Base-by-base conservation (phyloP, 2,329 filamentous ascomycete genomes). In the Knufia fluminis region DNA sequence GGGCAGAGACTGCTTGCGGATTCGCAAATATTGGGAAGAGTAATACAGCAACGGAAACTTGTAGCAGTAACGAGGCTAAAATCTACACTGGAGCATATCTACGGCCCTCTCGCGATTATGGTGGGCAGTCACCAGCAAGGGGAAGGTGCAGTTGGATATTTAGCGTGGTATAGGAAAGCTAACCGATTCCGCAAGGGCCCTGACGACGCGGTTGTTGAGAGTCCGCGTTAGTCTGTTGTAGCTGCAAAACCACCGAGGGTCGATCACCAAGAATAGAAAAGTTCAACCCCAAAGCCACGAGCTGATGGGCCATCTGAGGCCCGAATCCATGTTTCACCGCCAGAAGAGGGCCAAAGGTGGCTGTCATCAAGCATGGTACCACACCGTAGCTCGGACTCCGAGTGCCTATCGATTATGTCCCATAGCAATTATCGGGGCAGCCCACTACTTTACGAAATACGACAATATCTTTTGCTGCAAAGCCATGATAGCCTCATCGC, bases 251-350 rank as follows among this genome's bases (percentile, higher is more conserved):
- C 47, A 45, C 46, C 49, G 38, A 31, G 45, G 44, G 36, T 39
- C 40, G 35, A 26, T 26, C 26, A 46, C 50, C 54, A 53, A 56
- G 50, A 56, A 54, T 58, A 56, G 56, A 51, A 53, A 52, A 55
- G 54, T 51, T 46, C 50, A 51, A 53, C 54, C 56, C 56, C 52
- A 58, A 56, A 48, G 19, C 31, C 32, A 39, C 35, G 45, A 48
- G 45, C 35, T 40, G 45, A 48, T 19, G 33, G 35, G 33, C 33
- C 10, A 26, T 4, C 8, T 28, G 12, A 17, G 22, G 32, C 4
- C 33, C 16, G 16, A 19, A 7, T 39, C 19, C 39, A 4, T 39
- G 33, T 47, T 48, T 48, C 45, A 48, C 45, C 45, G 45, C 45
- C 45, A 40, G 31, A 40, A 17, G 38, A 19, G 12, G 3, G 17